These are phyloP conservation scores for Yamadazyma takamatsuzukensis DNA, from an alignment of 805 yeast species.

Conservation along the genomic window DNA sequence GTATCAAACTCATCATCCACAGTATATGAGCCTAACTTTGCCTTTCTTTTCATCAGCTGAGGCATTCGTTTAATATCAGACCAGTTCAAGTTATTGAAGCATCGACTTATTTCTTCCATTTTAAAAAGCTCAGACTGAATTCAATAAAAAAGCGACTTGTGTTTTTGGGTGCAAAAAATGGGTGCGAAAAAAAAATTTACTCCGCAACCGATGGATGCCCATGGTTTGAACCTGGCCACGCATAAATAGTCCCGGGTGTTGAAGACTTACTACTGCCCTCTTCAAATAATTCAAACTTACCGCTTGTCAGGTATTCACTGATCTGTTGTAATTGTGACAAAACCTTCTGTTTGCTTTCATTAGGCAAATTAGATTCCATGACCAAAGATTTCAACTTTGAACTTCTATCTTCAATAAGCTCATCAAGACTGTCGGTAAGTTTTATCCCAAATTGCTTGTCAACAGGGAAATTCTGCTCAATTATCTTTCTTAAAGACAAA, in stretches of 20 bases:
- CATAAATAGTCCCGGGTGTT: conserved; percentile 37
- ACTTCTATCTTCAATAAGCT: conserved; percentile 26
- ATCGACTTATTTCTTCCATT: conserved; percentile 1
- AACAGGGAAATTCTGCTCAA: conserved; percentile 46
- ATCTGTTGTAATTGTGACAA: conserved; percentile 13
- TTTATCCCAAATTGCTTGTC: conserved; percentile 50
- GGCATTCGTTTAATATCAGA: conserved; percentile 25
- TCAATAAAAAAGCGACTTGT: too few species aligned
- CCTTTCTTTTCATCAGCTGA: conserved; percentile 26
- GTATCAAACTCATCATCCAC: conserved; percentile 38
- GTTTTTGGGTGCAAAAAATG: too few species aligned
- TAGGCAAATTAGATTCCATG: conserved; percentile 4
- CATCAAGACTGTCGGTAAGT: conserved; percentile 33
- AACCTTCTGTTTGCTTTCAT: conserved; percentile 12
- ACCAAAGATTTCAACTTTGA: conserved; percentile 9
- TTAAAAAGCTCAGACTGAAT: too few species aligned
- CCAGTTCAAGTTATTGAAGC: conserved; percentile 18
- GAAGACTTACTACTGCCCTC: conserved; percentile 22
- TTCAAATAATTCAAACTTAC: conserved; percentile 15
- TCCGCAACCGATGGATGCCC: conserved; percentile 56
- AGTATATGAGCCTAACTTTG: conserved; percentile 23
- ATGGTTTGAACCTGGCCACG: conserved; percentile 71
- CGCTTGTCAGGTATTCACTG: conserved; percentile 11
- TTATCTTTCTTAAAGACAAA: conserved; percentile 38
- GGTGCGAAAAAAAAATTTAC: neutral